A percentile compares a stretch with the other conserved stretches of the same genome.
These are phyloP conservation scores for Discostella stelligera DNA, from an alignment of 352 stramenopile species.

Conservation along the genomic window DNA sequence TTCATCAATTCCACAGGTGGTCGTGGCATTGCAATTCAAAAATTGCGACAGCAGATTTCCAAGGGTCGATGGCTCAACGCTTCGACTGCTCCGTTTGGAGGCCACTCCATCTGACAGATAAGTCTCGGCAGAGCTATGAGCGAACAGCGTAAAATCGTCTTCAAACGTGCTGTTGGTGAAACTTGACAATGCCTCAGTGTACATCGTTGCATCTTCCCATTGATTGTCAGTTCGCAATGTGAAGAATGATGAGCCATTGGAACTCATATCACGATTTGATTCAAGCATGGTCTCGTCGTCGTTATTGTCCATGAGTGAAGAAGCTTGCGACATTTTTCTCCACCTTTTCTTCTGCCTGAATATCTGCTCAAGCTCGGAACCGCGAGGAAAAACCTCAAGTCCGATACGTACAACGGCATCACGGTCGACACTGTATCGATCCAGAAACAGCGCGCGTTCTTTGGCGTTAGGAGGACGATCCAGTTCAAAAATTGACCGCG, in stretches of 20 bases:
- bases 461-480: slow-evolving; percentile 28
- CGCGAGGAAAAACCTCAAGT: slow-evolving; percentile 43
- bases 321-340: slow-evolving; percentile 14
- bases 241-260: background rate
- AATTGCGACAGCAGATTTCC: too few relatives aligned
- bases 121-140: too few relatives aligned
- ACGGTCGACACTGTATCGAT: slow-evolving; percentile 38
- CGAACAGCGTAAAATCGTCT: too few relatives aligned
- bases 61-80: too few relatives aligned
- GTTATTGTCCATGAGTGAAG: background rate
- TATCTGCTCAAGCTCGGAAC: slow-evolving; percentile 37
- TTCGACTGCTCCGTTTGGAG: too few relatives aligned
- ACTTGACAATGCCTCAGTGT: too few relatives aligned
- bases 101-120: too few relatives aligned
- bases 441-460: slow-evolving; percentile 31
- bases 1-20: too few relatives aligned
- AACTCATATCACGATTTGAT: background rate
- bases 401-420: slow-evolving; percentile 39
- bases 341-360: slow-evolving; percentile 29
- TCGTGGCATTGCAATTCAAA: too few relatives aligned
- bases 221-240: too few relatives aligned
- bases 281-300: background rate
- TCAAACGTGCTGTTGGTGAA: too few relatives aligned
- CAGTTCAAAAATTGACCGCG: slow-evolving; percentile 35
- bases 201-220: too few relatives aligned